Base-by-base conservation (phyloP, 1,284 basidiomycete species). In the Heterobasidion occidentale region DNA sequence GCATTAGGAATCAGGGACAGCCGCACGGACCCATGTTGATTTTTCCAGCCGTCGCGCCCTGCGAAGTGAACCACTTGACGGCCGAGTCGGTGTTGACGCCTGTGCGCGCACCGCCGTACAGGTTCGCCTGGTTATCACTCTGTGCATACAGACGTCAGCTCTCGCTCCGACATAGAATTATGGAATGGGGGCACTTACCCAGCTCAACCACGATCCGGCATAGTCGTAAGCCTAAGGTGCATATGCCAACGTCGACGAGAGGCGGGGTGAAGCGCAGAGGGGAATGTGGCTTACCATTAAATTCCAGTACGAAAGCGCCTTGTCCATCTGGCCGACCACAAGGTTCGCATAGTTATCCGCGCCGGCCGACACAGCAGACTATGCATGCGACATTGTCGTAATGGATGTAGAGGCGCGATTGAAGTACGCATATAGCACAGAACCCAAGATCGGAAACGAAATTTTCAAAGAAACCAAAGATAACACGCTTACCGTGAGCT, bases 251-350 rank as follows among this genome's bases (percentile, higher is more conserved):
- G 19, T 35, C 3, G 27, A 27, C 5, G 19, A 19, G 19, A 19
- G 19, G 19, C 19, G 19, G 19, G 19, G 19, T 19, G 19, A 19
- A 19, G 19, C 19, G 19, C 2, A 19, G 19, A 19, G 19, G 2
- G 19, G 19, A 19, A 19, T 19, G 19, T 19, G 19, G 19, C 19
- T 62, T 64, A 88, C 89, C 94, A 98, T 97, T 56, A 98, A 70
- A 69, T 96, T 95, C 92, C 92, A 96, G 71, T 88, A 93, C 46
- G 79, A 82, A 49, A 96, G 72, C 27, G 79, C 83, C 12, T 69
- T 67, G 65, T 94, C 83, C 88, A 96, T 90, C 64, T 87, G 83
- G 9, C 76, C 66, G 15, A 95, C 74, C 11, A 78, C 74, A 19
- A 93, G 76, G 59, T 83, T 77, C 52, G 78, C 74, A 65, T 90